phyloP scores from a whole-genome alignment of 208 protist genomes.

The Wallacemonas sp. region DNA sequence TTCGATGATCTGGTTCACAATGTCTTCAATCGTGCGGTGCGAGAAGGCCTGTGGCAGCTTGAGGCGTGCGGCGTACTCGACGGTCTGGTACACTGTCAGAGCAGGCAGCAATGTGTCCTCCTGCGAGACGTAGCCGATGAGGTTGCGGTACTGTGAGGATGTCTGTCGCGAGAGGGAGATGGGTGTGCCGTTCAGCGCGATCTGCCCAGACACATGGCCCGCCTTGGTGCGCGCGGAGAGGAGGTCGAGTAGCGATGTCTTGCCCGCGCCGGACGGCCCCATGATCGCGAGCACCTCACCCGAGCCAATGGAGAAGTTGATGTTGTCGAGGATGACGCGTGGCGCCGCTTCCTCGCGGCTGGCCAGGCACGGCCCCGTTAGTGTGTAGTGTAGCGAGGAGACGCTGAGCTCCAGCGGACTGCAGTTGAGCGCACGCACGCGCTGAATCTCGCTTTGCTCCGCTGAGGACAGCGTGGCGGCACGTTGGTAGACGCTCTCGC shows the following conservation, averaged over 20 bases:
- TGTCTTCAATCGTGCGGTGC: conserved; percentile 48
- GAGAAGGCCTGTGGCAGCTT: conserved; percentile 86
- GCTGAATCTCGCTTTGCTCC: conserved; percentile 30
- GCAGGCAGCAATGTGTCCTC: conserved; percentile 89
- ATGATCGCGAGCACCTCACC: conserved; percentile 89
- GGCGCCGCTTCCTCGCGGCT: conserved; percentile 12
- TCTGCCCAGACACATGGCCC: conserved; percentile 43
- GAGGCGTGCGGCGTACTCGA: conserved; percentile 87
- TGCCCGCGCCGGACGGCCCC: conserved; percentile 88
- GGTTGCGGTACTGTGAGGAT: conserved; percentile 65
- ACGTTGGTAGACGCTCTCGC: conserved; percentile 29
- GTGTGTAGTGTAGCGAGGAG: conserved; percentile 55
- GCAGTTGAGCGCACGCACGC: conserved; percentile 34
- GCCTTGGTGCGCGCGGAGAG: conserved; percentile 66
- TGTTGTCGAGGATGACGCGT: conserved; percentile 61
- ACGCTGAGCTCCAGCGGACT: conserved; percentile 55
- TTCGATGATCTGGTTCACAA: conserved; percentile 69
- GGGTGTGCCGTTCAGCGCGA: conserved; percentile 73
- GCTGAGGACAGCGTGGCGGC: conserved; percentile 18
- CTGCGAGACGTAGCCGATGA: conserved; percentile 92
- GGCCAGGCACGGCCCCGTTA: conserved; percentile 42
- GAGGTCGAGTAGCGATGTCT: conserved; percentile 89
- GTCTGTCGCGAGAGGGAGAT: conserved; percentile 20
- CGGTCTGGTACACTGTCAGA: conserved; percentile 85
- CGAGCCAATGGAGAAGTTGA: conserved; percentile 73